These are phyloP conservation scores for Monsonia emarginata DNA, from an alignment of 441 rosid genomes.

Conservation along the genomic window DNA sequence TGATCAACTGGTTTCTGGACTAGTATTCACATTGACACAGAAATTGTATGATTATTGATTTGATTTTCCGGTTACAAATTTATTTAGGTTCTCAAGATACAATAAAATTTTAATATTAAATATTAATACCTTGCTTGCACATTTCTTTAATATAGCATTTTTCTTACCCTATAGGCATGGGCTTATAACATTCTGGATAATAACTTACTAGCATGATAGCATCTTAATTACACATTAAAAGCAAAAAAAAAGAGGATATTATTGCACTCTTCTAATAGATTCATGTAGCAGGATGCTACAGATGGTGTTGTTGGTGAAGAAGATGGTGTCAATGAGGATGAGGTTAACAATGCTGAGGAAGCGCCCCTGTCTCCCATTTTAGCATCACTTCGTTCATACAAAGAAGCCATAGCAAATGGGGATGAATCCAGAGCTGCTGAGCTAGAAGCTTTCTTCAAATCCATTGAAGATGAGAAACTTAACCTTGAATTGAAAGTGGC, in stretches of 20 bases:
- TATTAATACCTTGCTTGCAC: neutral
- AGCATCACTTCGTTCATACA: constrained; percentile 42
- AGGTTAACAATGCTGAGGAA: constrained; percentile 36
- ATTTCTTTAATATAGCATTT: neutral
- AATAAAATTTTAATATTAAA: neutral
- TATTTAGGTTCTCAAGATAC: neutral
- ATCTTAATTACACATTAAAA: neutral
- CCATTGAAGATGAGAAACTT: constrained; percentile 61
- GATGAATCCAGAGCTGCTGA: constrained; percentile 51
- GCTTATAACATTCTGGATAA: neutral
- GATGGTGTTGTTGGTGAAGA: constrained; percentile 43
- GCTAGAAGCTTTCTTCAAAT: constrained; percentile 49
- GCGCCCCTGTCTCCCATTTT: constrained; percentile 31
- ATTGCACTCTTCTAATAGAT: constrained; percentile 17
- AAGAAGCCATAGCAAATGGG: constrained; percentile 57
- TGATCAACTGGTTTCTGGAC: neutral
- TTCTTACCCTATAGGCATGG: neutral
- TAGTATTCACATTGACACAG: neutral
- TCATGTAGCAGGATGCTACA: constrained; percentile 43
- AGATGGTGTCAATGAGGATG: constrained; percentile 27
- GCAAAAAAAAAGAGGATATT: neutral
- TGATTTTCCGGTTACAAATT: neutral
- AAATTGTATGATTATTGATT: neutral
- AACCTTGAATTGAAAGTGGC: constrained; percentile 46
- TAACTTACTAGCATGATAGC: neutral